Evolutionary conservation across 805 yeast species (phyloP).

Genomic region (Pichia ethanolica): DNA sequence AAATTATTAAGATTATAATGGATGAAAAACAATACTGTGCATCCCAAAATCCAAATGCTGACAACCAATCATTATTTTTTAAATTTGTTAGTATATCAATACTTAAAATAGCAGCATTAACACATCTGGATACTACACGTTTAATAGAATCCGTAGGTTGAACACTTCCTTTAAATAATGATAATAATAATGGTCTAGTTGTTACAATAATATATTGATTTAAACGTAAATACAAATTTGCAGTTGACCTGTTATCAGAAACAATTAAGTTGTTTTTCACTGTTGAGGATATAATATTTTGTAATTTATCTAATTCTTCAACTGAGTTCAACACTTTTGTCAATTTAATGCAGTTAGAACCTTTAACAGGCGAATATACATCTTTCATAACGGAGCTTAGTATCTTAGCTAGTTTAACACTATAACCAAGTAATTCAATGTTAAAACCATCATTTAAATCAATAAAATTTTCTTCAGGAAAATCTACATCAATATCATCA

Average conservation of each 20-base stretch:
- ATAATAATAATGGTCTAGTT: constrained; percentile 26
- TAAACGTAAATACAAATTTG: constrained; percentile 26
- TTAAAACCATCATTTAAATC: constrained; percentile 25
- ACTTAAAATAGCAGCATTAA: constrained; percentile 15
- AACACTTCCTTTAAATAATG: constrained; percentile 25
- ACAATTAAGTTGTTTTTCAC: constrained; percentile 14
- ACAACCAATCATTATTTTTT: constrained; percentile 22
- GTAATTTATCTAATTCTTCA: constrained; percentile 19
- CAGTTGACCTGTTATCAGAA: constrained; percentile 20
- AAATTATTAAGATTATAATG: constrained; percentile 23
- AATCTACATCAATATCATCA: constrained; percentile 24
- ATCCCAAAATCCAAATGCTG: constrained; percentile 30
- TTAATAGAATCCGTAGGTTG: constrained; percentile 16
- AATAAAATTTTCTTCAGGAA: constrained; percentile 12
- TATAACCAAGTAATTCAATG: constrained; percentile 18
- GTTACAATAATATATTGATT: constrained; percentile 29
- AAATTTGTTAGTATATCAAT: constrained; percentile 11
- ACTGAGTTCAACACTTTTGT: constrained; percentile 19
- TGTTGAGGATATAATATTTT: constrained; percentile 16
- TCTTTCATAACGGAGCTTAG: constrained; percentile 23
- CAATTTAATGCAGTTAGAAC: constrained; percentile 17
- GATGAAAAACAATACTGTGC: constrained; percentile 28
- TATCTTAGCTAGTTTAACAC: constrained; percentile 14
- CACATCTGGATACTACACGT: constrained; percentile 23
- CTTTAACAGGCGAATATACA: constrained; percentile 19